Conservation (phyloP, 75 land plant species). For the Sequoia sempervirens region DNA sequence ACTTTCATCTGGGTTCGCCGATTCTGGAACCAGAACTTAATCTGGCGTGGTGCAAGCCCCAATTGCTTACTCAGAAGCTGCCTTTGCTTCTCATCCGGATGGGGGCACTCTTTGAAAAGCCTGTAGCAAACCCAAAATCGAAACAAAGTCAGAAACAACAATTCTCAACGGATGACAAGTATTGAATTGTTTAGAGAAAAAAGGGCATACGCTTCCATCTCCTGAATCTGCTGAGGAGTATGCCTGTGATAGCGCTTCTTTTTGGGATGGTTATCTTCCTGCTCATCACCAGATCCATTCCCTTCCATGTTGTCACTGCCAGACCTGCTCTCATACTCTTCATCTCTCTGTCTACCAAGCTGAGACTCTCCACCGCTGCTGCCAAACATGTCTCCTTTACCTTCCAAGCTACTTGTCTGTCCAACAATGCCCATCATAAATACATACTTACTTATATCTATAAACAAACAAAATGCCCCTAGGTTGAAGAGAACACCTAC, state of each 20-base stretch:
- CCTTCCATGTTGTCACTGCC: slow-evolving; percentile 83
- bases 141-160: not conserved
- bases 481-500: slow-evolving; percentile 15
- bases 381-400: slow-evolving; percentile 14
- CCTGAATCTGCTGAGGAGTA: slow-evolving; percentile 46
- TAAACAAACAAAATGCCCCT: slow-evolving; percentile 15
- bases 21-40: slow-evolving; percentile 95
- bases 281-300: slow-evolving; percentile 64
- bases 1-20: slow-evolving; percentile 94
- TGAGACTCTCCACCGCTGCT: slow-evolving; percentile 18
- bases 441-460: slow-evolving; percentile 27
- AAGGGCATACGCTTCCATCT: slow-evolving; percentile 64
- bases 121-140: slow-evolving; percentile 20
- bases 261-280: slow-evolving; percentile 37
- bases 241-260: slow-evolving; percentile 77
- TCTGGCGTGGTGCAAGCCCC: slow-evolving; percentile 62
- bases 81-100: slow-evolving; percentile 94
- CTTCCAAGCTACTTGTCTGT: not conserved
- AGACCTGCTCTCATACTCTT: slow-evolving; percentile 84
- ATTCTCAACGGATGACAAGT: not conserved
- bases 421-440: slow-evolving; percentile 2
- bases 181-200: not conserved
- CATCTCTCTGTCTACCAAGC: slow-evolving; percentile 45
- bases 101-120: slow-evolving; percentile 92
- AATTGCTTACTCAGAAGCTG: slow-evolving; percentile 64